Base-by-base conservation (phyloP, 192 early-diverging fungal genomes). In the Piromyces finnis region DNA sequence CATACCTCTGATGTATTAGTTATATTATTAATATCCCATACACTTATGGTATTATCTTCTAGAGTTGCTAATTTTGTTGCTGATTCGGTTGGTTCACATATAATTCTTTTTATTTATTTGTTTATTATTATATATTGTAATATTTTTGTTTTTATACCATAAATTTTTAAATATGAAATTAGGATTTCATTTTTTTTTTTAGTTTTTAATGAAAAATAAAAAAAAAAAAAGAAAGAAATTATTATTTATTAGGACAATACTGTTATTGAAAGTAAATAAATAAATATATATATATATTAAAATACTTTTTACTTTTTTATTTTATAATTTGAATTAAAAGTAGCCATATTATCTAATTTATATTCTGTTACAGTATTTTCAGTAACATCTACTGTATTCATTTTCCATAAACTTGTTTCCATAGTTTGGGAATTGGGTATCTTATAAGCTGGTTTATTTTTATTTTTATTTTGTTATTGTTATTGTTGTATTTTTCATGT, bases 1-100 rank as follows among this genome's bases (percentile, higher is more conserved):
- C 83, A 83, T 80, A 83, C 88, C 26, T 84, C 83, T 3, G 84
- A 85, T 86, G 82, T 28, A 84, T 84, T 32, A 82, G 81, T 30
- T 86, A 85, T 17, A 92, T 82, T 32, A 83, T 78, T 84, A 83
- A 90, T n/a, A 92, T 82, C 27, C 85, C 86, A 18, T 90, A 84
- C 2, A 84, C 80, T 81, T 80, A 12, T 78, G 17, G 29, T 77
- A 28, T 81, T 82, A 51, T 87, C 87, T 79, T 87, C 83, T 27
- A 85, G 81, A 17, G 78, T 82, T 3, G 82, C 79, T 0, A 87
- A 35, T 81, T 79, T 18, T 6, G 79, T 51, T 32, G 80, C 27
- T 14, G 80, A 28, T 36, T 84, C 83, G 29, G 80, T 81, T 14
- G 86, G 89, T 78, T 89, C 86, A 88, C 88, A 89, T n/a, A 90